A percentile compares a stretch with the other conserved stretches of the same genome.
phyloP scores from a whole-genome alignment of 2,329 filamentous ascomycete genomes.

The Eutypa lata region DNA sequence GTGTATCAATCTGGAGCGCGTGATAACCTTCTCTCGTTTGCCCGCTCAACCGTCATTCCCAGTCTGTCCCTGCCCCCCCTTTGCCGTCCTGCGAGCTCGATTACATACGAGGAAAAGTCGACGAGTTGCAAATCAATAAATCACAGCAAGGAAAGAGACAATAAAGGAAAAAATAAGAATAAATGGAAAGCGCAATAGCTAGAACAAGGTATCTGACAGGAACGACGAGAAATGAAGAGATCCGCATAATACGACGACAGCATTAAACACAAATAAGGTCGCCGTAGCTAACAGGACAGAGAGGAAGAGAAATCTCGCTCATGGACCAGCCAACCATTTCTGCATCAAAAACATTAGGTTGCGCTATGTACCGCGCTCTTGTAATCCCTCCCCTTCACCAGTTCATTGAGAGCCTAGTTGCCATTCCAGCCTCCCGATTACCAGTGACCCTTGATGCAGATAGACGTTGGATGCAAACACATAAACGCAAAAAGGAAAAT shows the following conservation, averaged over 20 bases:
- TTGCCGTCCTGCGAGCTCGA: conserved; percentile 21
- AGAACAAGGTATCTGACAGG: conserved; percentile 59
- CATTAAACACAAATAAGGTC: conserved; percentile 39
- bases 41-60: conserved; percentile 2
- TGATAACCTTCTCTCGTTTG: conserved; percentile 15
- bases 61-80: conserved; percentile 14
- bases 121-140: neutral
- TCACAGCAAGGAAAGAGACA: conserved; percentile 10
- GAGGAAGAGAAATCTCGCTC: conserved; percentile 38
- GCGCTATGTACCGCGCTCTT: conserved; percentile 25
- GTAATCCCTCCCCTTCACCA: conserved; percentile 23
- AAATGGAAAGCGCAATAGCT: conserved; percentile 39
- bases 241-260: conserved; percentile 24
- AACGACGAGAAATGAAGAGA: conserved; percentile 20
- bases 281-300: conserved; percentile 47
- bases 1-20: conserved; percentile 27
- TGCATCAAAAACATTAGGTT: conserved; percentile 34
- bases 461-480: conserved; percentile 28
- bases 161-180: conserved; percentile 17
- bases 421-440: conserved; percentile 28
- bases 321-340: conserved; percentile 36
- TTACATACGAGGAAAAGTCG: conserved; percentile 16
- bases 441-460: conserved; percentile 32
- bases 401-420: conserved; percentile 28
- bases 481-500: conserved; percentile 25